Percentiles rank a stretch among this genome's conserved stretches.
phyloP scores from a whole-genome alignment of 352 stramenopile genomes.

The Globisporangium takayamanum region DNA sequence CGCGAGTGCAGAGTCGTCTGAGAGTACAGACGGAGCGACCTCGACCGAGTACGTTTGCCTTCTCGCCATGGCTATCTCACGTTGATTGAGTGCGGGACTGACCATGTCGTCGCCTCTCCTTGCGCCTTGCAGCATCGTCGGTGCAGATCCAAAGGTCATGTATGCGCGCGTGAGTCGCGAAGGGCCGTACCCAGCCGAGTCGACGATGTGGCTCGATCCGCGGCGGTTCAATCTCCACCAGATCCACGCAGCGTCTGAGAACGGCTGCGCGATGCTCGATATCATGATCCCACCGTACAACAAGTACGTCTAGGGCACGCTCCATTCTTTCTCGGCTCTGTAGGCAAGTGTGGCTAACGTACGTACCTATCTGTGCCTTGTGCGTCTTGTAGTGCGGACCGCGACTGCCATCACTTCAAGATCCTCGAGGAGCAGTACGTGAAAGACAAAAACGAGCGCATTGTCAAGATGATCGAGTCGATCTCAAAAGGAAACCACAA shows the following conservation, averaged over 20 bases:
- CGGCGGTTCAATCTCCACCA: conserved; percentile 80
- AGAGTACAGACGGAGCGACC: neutral
- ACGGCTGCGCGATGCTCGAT: conserved; percentile 72
- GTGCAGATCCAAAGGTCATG: conserved; percentile 34
- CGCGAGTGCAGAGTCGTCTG: neutral
- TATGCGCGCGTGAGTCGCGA: conserved; percentile 61
- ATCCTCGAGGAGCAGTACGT: conserved; percentile 53
- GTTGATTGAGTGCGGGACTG: neutral
- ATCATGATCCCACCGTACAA: conserved; percentile 86
- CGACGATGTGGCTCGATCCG: conserved; percentile 77
- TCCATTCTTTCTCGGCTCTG: no score
- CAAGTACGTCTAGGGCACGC: conserved; percentile 36
- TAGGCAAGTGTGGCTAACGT: no score
- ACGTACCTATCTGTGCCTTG: no score
- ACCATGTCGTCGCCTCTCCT: no score
- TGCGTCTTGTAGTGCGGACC: conserved; percentile 38
- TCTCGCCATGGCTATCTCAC: neutral
- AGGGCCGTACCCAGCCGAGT: conserved; percentile 43
- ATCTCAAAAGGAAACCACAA: conserved; percentile 67
- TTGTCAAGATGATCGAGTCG: conserved; percentile 71
- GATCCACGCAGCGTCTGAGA: conserved; percentile 60
- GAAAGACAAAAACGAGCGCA: conserved; percentile 32
- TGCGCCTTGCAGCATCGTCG: conserved; percentile 22
- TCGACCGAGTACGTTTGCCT: neutral
- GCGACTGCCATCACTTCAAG: conserved; percentile 74